Evolutionary conservation across 805 yeast species (phyloP), one percentile per base, ranked within the genome.

Genomic region (Starmerella asiatica): DNA sequence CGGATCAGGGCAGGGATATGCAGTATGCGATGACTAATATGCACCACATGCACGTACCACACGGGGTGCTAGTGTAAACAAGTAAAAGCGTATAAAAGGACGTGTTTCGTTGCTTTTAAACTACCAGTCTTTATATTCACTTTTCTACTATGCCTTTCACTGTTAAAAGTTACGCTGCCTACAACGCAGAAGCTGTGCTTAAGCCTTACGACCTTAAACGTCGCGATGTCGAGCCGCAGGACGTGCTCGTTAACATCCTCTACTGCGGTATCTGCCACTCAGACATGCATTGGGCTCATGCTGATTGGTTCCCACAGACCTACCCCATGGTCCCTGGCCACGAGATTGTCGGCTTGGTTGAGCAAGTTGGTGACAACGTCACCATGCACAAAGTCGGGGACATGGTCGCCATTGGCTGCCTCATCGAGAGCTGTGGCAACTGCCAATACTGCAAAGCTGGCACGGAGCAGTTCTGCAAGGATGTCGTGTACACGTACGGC

Each of bases 341-440:
- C 55, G 76, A 59, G 39, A 56, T 59, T 31, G 53, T 55, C 29
- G 64, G 63, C 11, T 45, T 38, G 24, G 57, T 57, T 29, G 43
- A 46, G 21, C 76, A 29, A 24, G 62, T 78, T 31, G 93, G 88
- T 42, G 50, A 65, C n/a, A 62, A 70, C 75, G 79, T 48, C 11
- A 50, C 58, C 16, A 62, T 64, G 46, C 40, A 66, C 59, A 63
- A 67, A 56, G 57, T 76, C n/a, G 93, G 93, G 38, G 77, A 82
- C 48, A 65, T 84, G 46, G 91, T 79, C 26, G 93, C 91, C 38
- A 69, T 79, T 36, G 93, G 93, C 50, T 88, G 91, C 24, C 76
- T 72, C 54, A 63, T 68, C 19, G 62, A 61, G 43, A 63, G 79
- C 24, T 80, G 91, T 62, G 58, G 67, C 42, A 61, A 69, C 12